Evolutionary conservation across 257 asterid genomes (phyloP).

Genomic region (Plantago ovata): DNA sequence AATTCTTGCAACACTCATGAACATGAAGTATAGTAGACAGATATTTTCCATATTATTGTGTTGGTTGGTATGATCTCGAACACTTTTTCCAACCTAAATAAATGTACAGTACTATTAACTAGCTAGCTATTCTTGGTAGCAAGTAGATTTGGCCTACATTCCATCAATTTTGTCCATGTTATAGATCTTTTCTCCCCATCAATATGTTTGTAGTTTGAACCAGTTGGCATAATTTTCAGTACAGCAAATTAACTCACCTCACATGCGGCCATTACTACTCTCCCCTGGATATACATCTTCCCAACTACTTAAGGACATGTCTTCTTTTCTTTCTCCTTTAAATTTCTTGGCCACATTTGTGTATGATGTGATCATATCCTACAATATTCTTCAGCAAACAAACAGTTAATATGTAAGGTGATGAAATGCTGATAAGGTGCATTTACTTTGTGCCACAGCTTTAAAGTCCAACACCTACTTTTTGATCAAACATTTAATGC

Average conservation of each 20-base stretch:
- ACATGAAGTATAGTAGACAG: no score
- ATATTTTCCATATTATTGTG: no score
- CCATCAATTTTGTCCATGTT: no score
- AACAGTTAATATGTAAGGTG: background rate
- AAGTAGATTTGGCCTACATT: conserved; percentile 9
- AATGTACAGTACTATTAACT: no score
- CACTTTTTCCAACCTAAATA: no score
- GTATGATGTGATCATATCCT: conserved; percentile 13
- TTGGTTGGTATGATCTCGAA: no score
- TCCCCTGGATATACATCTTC: conserved; percentile 20
- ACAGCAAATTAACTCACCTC: conserved; percentile 34
- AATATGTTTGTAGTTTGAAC: conserved; percentile 6
- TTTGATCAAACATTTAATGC: conserved; percentile 39
- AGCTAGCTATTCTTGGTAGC: background rate
- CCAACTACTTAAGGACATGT: conserved; percentile 34
- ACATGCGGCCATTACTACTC: conserved; percentile 37
- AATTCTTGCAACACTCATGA: no score
- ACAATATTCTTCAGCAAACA: background rate
- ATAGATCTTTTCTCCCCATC: background rate
- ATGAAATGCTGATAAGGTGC: background rate
- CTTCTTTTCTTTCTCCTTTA: background rate
- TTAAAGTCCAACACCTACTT: conserved; percentile 46
- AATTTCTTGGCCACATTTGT: no score
- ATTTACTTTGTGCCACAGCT: conserved; percentile 24
- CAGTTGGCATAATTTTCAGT: conserved; percentile 26